These are phyloP conservation scores for Eucalyptus marginata DNA, from an alignment of 345 rosid species.

Conservation along the genomic window DNA sequence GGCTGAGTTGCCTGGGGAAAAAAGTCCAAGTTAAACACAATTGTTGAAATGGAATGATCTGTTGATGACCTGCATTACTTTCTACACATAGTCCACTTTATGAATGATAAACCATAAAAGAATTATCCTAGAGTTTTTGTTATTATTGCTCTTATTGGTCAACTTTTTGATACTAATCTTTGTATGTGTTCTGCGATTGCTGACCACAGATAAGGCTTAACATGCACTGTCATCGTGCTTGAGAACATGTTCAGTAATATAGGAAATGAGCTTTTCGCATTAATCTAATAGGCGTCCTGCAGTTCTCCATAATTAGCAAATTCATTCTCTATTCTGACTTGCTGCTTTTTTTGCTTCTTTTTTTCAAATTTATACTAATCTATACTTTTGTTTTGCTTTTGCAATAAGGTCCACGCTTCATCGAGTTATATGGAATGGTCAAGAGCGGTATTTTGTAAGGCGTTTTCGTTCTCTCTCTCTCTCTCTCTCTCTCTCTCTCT, in stretches of 20 bases:
- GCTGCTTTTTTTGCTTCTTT: neutral
- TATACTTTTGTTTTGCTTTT: neutral
- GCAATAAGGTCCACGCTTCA: constrained; percentile 69
- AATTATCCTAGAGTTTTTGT: neutral
- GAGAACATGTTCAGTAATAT: neutral
- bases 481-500: too few species aligned
- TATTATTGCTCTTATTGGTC: neutral
- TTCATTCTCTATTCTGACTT: neutral
- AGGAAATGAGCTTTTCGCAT: neutral
- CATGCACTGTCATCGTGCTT: neutral
- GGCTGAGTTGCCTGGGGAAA: too few species aligned
- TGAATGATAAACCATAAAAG: neutral
- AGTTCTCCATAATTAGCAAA: neutral
- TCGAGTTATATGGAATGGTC: constrained; percentile 71
- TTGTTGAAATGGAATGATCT: too few species aligned
- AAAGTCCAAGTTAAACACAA: too few species aligned
- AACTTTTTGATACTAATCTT: neutral
- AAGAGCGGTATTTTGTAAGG: constrained; percentile 63
- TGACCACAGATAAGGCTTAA: neutral
- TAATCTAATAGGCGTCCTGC: neutral
- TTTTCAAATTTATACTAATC: neutral
- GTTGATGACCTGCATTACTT: neutral
- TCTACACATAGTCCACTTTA: neutral
- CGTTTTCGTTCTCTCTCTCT: too few species aligned
- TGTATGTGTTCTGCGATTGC: neutral